A percentile compares a stretch with the other conserved stretches of the same genome.
Evolutionary conservation across 139 green algal species (phyloP).

Genomic region (Diplosphaera chodatii): DNA sequence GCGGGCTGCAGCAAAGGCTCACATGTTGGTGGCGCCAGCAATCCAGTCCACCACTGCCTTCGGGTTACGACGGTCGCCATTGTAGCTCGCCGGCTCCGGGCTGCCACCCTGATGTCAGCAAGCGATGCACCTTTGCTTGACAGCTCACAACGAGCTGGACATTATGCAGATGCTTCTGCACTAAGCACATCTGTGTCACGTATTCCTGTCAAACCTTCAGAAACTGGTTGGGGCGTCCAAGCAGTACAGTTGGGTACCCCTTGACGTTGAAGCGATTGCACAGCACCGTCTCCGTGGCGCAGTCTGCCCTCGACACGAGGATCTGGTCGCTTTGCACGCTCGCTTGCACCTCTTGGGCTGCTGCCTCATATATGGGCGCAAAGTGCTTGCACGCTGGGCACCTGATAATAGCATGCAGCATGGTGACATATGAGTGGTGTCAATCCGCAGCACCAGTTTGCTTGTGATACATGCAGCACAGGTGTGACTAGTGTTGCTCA

Average conservation of each 20-base stretch:
- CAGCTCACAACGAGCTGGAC: not conserved
- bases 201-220: not conserved
- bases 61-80: too few relatives aligned
- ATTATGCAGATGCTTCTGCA: constrained; percentile 1
- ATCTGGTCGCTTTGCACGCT: constrained; percentile 19
- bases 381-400: constrained; percentile 49
- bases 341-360: constrained; percentile 31
- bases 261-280: constrained; percentile 15
- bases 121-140: not conserved
- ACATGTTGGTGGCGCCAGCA: too few relatives aligned
- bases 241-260: constrained; percentile 18
- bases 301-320: constrained; percentile 44
- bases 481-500: too few relatives aligned
- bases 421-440: too few relatives aligned
- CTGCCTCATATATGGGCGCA: constrained; percentile 45
- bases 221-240: constrained; percentile 9
- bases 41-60: too few relatives aligned
- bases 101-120: too few relatives aligned
- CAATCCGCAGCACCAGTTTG: too few relatives aligned
- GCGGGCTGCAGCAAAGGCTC: too few relatives aligned
- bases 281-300: constrained; percentile 17
- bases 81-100: too few relatives aligned
- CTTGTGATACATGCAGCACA: too few relatives aligned
- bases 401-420: too few relatives aligned
- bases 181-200: not conserved